phyloP scores from a whole-genome alignment of 768 basidiomycete genomes.

The Russula emetica region DNA sequence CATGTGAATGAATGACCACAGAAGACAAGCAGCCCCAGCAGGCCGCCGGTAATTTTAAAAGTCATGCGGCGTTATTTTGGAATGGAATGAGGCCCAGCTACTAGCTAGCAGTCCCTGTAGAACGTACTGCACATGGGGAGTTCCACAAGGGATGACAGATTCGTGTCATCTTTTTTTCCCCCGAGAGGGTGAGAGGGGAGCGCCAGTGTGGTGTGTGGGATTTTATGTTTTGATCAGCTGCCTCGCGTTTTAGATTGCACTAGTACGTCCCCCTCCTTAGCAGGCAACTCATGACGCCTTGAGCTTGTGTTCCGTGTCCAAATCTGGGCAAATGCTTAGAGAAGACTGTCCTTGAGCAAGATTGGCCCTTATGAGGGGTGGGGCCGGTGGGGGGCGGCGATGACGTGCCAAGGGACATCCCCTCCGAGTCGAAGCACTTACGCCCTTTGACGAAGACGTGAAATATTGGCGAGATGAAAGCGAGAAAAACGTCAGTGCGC shows the following conservation, averaged over 20 bases:
- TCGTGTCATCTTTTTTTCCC: conserved; percentile 7
- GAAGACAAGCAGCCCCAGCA: not conserved
- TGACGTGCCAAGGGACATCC: conserved; percentile 2
- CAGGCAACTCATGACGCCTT: conserved; percentile 1
- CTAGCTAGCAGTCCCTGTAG: no score
- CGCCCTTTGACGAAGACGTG: conserved; percentile 7
- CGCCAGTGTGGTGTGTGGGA: conserved; percentile 12
- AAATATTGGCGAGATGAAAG: conserved; percentile 8
- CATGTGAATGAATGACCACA: conserved; percentile 24
- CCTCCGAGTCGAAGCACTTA: not conserved
- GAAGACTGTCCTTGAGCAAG: conserved; percentile 8
- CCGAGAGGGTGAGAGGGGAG: not conserved
- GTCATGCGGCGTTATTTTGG: conserved; percentile 7
- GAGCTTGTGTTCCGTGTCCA: not conserved
- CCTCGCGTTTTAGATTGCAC: not conserved
- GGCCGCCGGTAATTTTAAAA: conserved; percentile 8
- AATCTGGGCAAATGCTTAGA: conserved; percentile 3
- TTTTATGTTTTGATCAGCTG: conserved; percentile 14
- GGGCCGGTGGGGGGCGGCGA: not conserved
- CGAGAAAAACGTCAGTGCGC: conserved; percentile 10
- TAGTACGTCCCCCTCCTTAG: not conserved
- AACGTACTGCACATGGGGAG: no score
- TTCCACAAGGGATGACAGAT: not conserved
- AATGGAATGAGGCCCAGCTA: not conserved
- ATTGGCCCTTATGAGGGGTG: not conserved